Base-by-base conservation (phyloP, 108 stramenopile species). In the Skeletonema potamos region DNA sequence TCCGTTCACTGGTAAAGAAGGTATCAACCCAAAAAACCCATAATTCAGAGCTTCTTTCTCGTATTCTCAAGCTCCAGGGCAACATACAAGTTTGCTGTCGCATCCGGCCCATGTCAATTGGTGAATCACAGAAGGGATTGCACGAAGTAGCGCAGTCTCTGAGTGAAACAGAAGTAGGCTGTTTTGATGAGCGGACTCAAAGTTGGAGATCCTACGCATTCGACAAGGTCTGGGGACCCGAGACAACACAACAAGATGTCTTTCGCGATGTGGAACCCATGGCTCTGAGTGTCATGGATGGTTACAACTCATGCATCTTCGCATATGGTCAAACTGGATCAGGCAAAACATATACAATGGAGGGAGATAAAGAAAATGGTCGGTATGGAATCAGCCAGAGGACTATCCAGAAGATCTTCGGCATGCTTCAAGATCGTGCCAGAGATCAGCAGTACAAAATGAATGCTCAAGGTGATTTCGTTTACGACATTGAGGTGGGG, bases 291-390 rank as follows among this genome's bases (percentile, higher is more conserved):
- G 98, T 97, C 2, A 87, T 98, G 62, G 97, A 99, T 81, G 99
- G 99, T 41, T 99, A 89, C 86, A 98, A 98, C 76, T 96, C 96
- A 11, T 99, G 98, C 77, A 98, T 99, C 57, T 99, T 99, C 74
- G 99, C 99, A n/a, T 99, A 99, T 63, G 98, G 97, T 8, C 97
- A 98, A 76, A 97, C 82, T 62, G 95, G 95, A 65, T 77, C 73
- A 65, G 95, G 95, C 26, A 94, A 96, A 55, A 96, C 95, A 4
- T 94, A 74, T 60, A 96, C 95, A 8, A 96, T 96, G 95, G 95
- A 94, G 64, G 95, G 95, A 26, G 80, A 70, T 26, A 84, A 85
- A 61, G 65, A 74, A 11, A 87, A 86, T 70, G 43, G 39, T 13
- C 88, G 93, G 60, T 83, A 85, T 58, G 95, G 95, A 82, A 92